phyloP scores from a whole-genome alignment of 345 rosid genomes.

The Lagerstroemia speciosa region DNA sequence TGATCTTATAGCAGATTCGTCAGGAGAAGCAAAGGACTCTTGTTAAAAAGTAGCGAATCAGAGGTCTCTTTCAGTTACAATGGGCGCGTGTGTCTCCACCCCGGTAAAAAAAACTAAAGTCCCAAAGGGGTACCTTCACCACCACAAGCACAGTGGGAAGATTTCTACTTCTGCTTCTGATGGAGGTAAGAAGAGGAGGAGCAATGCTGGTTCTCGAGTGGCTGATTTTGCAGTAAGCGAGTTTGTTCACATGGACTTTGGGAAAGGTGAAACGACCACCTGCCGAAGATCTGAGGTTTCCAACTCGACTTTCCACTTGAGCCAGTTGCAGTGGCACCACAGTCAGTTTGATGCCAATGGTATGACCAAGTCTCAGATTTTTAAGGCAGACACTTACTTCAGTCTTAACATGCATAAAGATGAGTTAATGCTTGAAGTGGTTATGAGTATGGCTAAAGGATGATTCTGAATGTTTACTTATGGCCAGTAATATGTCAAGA shows the following conservation, averaged over 20 bases:
- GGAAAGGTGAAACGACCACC: conserved; percentile 36
- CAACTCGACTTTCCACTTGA: conserved; percentile 42
- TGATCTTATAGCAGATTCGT: background rate
- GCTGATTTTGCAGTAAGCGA: conserved; percentile 39
- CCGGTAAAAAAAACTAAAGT: conserved; percentile 23
- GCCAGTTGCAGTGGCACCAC: conserved; percentile 49
- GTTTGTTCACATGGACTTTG: conserved; percentile 42
- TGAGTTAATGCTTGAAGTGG: background rate
- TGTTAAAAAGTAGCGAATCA: background rate
- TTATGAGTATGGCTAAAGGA: background rate
- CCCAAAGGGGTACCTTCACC: conserved; percentile 24
- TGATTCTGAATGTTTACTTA: background rate
- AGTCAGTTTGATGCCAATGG: conserved; percentile 37
- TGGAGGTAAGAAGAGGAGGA: conserved; percentile 25
- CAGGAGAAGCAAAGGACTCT: background rate
- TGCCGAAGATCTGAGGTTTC: conserved; percentile 46
- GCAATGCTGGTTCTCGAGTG: conserved; percentile 16
- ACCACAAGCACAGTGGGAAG: conserved; percentile 30
- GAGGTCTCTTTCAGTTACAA: conserved; percentile 14
- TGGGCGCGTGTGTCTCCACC: conserved; percentile 71
- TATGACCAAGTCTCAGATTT: conserved; percentile 4
- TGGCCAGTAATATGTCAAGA: conserved; percentile 45
- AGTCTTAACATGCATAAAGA: background rate
- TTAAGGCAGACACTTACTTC: background rate
- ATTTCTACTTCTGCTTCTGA: conserved; percentile 23